Conservation (phyloP, 116 monocot genomes). For the Iris pallida region DNA sequence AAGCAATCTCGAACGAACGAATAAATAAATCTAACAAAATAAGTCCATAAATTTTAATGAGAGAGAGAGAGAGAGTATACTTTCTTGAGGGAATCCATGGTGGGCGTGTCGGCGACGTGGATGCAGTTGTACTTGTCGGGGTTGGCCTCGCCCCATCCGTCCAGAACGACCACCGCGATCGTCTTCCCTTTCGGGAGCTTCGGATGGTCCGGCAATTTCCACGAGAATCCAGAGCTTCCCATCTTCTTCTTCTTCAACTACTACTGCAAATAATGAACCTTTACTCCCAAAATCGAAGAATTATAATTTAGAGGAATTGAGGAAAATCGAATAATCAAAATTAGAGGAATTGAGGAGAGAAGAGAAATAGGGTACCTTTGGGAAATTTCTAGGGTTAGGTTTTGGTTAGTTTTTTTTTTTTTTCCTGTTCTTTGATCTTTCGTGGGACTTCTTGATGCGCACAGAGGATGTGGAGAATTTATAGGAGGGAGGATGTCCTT, state of each 20-base stretch:
- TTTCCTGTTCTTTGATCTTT: no score
- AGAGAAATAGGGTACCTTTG: no score
- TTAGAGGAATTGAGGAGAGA: no score
- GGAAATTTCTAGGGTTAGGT: no score
- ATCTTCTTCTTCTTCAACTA: conserved; percentile 19
- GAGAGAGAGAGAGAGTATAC: background rate
- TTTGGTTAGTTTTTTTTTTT: no score
- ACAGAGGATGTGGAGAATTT: no score
- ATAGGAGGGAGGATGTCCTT: no score
- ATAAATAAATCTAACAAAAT: background rate
- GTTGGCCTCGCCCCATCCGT: conserved; percentile 93
- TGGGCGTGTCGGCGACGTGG: conserved; percentile 77
- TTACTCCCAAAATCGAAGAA: background rate
- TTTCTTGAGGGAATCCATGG: conserved; percentile 90
- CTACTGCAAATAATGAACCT: background rate
- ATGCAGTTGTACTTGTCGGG: conserved; percentile 87
- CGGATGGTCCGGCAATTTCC: conserved; percentile 75
- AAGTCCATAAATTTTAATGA: background rate
- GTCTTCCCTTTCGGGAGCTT: conserved; percentile 88
- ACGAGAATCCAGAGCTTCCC: conserved; percentile 57
- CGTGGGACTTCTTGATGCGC: no score
- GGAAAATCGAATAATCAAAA: no score
- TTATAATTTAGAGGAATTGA: no score
- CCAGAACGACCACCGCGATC: conserved; percentile 68
- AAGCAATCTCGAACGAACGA: background rate